A percentile compares a stretch with the other conserved stretches of the same genome.
These are phyloP conservation scores for Candida qinlingensis DNA, from an alignment of 805 yeast species.

Conservation along the genomic window DNA sequence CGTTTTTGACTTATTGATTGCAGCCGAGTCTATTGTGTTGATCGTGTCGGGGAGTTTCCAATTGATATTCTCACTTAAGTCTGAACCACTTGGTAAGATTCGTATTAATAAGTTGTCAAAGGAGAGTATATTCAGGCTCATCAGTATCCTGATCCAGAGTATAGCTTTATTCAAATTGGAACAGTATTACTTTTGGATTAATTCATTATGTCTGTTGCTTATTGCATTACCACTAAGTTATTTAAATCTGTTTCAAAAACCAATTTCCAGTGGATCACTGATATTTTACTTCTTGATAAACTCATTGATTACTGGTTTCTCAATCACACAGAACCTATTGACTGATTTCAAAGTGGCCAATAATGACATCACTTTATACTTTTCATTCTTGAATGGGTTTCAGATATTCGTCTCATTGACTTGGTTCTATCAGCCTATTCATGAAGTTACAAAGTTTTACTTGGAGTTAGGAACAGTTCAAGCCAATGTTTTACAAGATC, in stretches of 20 bases:
- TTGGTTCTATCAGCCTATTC: conserved; percentile 32
- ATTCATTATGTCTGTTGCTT: conserved; percentile 14
- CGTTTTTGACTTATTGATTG: conserved; percentile 13
- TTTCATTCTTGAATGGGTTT: conserved; percentile 26
- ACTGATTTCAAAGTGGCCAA: conserved; percentile 23
- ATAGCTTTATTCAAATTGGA: conserved; percentile 2
- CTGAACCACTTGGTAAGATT: conserved; percentile 4
- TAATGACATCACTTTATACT: conserved; percentile 24
- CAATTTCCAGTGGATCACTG: conserved; percentile 59
- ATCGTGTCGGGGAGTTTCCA: conserved; percentile 16
- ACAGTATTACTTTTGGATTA: conserved; percentile 4
- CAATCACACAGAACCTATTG: conserved; percentile 34
- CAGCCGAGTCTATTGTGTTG: conserved; percentile 8
- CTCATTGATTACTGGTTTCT: conserved; percentile 39
- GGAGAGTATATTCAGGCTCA: conserved; percentile 10
- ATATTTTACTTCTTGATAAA: conserved; percentile 72
- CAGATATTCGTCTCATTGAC: conserved; percentile 28
- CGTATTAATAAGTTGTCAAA: conserved; percentile 16
- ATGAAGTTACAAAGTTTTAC: conserved; percentile 34
- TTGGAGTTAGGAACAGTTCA: conserved; percentile 39
- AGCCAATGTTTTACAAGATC: conserved; percentile 67
- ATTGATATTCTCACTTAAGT: conserved; percentile 3
- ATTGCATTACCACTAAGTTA: conserved; percentile 38
- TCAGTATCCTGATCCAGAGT: conserved; percentile 10
- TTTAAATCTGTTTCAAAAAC: conserved; percentile 37